Conservation (phyloP, 352 stramenopile genomes). For the Globisporangium emineosum region DNA sequence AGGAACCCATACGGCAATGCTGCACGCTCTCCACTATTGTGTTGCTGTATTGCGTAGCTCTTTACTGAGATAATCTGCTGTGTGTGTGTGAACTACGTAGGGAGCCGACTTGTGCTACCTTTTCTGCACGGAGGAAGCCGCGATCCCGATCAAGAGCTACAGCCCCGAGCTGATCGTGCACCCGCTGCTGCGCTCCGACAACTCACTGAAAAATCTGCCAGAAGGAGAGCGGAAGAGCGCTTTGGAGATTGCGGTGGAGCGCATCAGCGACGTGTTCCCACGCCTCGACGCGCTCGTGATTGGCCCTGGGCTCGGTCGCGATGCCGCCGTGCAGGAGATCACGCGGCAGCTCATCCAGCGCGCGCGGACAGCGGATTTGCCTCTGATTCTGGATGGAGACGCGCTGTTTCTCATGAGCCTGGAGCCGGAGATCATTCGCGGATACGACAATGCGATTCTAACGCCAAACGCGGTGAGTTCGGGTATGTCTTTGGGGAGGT, state of each 20-base stretch:
- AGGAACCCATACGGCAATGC: no score
- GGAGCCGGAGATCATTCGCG: constrained; percentile 56
- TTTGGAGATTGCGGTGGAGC: constrained; percentile 36
- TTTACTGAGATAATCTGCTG: not conserved
- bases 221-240: constrained; percentile 14
- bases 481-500: not conserved
- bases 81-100: constrained; percentile 19
- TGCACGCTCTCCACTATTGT: no score
- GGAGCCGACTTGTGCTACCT: constrained; percentile 95
- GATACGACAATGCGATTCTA: constrained; percentile 81
- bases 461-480: constrained; percentile 90
- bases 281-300: constrained; percentile 85
- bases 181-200: constrained; percentile 65
- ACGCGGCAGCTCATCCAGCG: constrained; percentile 60
- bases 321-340: constrained; percentile 84
- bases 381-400: constrained; percentile 95
- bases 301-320: constrained; percentile 92
- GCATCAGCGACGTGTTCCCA: constrained; percentile 53
- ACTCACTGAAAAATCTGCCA: constrained; percentile 15
- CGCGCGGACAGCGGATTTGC: constrained; percentile 67
- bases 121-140: constrained; percentile 93
- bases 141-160: constrained; percentile 97
- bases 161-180: constrained; percentile 96
- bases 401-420: constrained; percentile 89
- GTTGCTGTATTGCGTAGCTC: not conserved